Percentiles rank a stretch among this genome's conserved stretches.
These are phyloP conservation scores for Leccinum griseonigrum DNA, from an alignment of 1,284 basidiomycete genomes.

Conservation along the genomic window DNA sequence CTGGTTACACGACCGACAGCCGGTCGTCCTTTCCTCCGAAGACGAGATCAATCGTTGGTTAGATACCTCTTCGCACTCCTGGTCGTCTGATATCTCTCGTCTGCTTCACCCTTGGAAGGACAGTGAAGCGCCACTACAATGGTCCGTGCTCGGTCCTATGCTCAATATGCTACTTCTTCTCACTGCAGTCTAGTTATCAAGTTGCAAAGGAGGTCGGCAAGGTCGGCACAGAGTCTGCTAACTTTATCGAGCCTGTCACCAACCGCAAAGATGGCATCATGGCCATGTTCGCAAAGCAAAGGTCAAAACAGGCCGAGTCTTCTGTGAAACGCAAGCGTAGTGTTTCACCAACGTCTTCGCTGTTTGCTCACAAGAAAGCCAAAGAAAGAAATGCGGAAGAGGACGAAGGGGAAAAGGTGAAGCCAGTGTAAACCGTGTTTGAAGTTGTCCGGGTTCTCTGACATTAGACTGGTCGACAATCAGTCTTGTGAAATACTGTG, in stretches of 20 bases:
- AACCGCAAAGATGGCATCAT: conserved; percentile 85
- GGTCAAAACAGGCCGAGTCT: conserved; percentile 23
- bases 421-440: conserved; percentile 5
- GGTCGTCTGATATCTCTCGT: conserved; percentile 58
- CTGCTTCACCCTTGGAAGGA: conserved; percentile 70
- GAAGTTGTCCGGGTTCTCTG: neutral
- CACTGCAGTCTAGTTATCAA: conserved; percentile 61
- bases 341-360: conserved; percentile 3
- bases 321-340: conserved; percentile 28
- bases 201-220: conserved; percentile 90
- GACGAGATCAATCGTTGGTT: conserved; percentile 76
- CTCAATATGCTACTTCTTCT: neutral
- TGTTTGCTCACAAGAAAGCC: neutral
- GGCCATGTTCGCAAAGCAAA: conserved; percentile 80
- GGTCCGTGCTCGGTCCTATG: conserved; percentile 43
- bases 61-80: conserved; percentile 63
- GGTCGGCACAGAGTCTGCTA: conserved; percentile 79
- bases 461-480: neutral
- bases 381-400: conserved; percentile 14
- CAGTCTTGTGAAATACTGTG: neutral
- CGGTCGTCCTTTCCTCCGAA: conserved; percentile 72
- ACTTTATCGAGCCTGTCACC: conserved; percentile 80
- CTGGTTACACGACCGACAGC: conserved; percentile 92
- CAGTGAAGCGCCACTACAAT: conserved; percentile 54
- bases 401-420: conserved; percentile 24